A percentile compares a stretch with the other conserved stretches of the same genome.
Evolutionary conservation across 2,329 filamentous ascomycete genomes (phyloP).

Genomic region (Phialophora verrucosa): DNA sequence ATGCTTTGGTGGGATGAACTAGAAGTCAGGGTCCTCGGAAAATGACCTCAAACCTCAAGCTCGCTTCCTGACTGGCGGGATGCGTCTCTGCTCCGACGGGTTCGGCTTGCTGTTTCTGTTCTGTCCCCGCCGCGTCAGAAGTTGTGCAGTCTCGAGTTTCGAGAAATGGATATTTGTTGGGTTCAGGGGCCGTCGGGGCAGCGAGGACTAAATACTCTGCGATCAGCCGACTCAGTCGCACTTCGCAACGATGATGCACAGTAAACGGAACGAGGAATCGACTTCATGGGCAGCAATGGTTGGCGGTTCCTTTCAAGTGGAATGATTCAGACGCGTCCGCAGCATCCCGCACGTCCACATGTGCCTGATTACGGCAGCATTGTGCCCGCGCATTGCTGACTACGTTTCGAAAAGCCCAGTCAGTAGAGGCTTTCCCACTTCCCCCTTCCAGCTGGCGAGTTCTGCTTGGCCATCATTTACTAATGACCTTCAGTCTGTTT

Average conservation of each 20-base stretch:
- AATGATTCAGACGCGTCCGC: slow-evolving; percentile 13
- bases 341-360: slow-evolving; percentile 11
- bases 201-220: slow-evolving; percentile 12
- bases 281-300: slow-evolving; percentile 8
- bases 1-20: slow-evolving; percentile 6
- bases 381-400: slow-evolving; percentile 28
- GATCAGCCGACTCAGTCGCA: background rate
- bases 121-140: background rate
- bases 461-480: background rate
- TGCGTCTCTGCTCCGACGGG: slow-evolving; percentile 10
- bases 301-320: slow-evolving; percentile 12
- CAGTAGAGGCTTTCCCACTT: slow-evolving; percentile 32
- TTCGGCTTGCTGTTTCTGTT: slow-evolving; percentile 23
- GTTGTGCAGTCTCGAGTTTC: background rate
- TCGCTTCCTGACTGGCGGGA: slow-evolving; percentile 19
- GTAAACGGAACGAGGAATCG: slow-evolving; percentile 11
- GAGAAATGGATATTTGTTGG: background rate
- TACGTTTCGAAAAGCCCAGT: slow-evolving; percentile 29
- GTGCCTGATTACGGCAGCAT: slow-evolving; percentile 32
- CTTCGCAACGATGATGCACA: background rate
- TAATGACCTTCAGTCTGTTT: slow-evolving; percentile 1
- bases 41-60: slow-evolving; percentile 2
- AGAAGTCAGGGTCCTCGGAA: background rate
- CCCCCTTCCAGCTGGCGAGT: slow-evolving; percentile 24
- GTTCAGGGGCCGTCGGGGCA: background rate